Base-by-base conservation (phyloP, 83 land plant species). In the Picea engelmannii region DNA sequence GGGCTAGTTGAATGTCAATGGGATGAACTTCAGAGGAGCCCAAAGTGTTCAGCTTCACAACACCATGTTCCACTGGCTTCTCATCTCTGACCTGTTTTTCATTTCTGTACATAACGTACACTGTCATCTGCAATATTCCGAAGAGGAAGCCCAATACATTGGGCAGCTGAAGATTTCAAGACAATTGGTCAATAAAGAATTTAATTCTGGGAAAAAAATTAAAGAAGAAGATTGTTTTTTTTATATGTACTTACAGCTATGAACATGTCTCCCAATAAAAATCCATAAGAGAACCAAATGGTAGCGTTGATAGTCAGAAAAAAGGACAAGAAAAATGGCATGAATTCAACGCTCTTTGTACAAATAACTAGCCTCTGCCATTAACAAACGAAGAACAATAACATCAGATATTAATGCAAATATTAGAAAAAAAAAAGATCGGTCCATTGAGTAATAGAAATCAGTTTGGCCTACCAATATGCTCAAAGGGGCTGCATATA, bases 401-500 rank as follows among this genome's bases (percentile, higher is more conserved):
- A 8, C 6, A 79, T 63, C 17, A 61, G 24, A 17, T 12, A 21
- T 4, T 52, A 9, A 16, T 13, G 17, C 1, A 78, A 21, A 58
- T 18, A 5, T 24, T 4, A 5, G 25, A 7, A 47, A 47, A 47
- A 47, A 47, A 3, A 52, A 11, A 7, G 47, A 74, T 16, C 17
- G 8, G 40, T 35, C n/a, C 5, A 62, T 10, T 0, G 13, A 23
- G 49, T 35, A 23, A 66, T n/a, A 61, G 5, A 15, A 20, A 61
- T 10, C n/a, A n/a, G n/a, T 23, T 76, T 78, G 63, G 27, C 83
- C 79, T 66, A 92, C 92, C 82, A 92, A 76, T 68, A 92, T 82
- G 83, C 87, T 78, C 21, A 91, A 81, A 47, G 93, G 93, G 24
- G 93, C 89, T 23, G 83, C 89, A 44, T 84, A 92, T 4, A 92